These are phyloP conservation scores for Paramarasmius palmivorus DNA, from an alignment of 1,284 basidiomycete genomes.

Conservation along the genomic window DNA sequence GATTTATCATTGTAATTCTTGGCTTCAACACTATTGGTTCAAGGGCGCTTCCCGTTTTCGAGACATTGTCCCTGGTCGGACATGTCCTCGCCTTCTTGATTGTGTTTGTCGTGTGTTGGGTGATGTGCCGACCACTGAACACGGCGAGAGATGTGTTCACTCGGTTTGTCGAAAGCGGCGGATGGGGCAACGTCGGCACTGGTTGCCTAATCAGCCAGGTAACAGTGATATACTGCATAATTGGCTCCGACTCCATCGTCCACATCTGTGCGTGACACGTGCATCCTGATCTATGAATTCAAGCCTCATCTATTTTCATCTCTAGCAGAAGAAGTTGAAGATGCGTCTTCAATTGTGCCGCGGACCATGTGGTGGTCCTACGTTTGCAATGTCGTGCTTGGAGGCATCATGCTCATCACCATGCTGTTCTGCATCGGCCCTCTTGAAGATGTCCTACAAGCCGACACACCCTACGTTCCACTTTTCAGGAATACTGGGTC, in stretches of 20 bases:
- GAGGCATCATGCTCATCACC: neutral
- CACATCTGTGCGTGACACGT: neutral
- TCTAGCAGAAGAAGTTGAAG: neutral
- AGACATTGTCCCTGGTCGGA: neutral
- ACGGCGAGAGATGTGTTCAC: neutral
- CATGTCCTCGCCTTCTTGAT: neutral
- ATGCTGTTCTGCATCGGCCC: neutral
- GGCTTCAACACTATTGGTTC: neutral
- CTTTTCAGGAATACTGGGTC: slow-evolving; percentile 1
- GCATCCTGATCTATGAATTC: no score
- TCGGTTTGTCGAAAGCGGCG: neutral
- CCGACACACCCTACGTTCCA: neutral
- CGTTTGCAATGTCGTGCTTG: neutral
- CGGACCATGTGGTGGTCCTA: neutral
- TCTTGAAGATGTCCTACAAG: neutral
- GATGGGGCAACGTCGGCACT: neutral
- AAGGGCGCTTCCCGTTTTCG: neutral
- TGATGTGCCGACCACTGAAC: neutral
- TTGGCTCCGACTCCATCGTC: neutral
- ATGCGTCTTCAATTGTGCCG: neutral
- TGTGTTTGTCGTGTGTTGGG: neutral
- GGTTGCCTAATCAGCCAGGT: neutral
- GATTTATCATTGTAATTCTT: neutral
- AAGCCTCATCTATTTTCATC: no score
- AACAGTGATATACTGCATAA: neutral